Evolutionary conservation across 2,329 filamentous ascomycete genomes (phyloP).

Genomic region (Malbranchea cinnamomea): DNA sequence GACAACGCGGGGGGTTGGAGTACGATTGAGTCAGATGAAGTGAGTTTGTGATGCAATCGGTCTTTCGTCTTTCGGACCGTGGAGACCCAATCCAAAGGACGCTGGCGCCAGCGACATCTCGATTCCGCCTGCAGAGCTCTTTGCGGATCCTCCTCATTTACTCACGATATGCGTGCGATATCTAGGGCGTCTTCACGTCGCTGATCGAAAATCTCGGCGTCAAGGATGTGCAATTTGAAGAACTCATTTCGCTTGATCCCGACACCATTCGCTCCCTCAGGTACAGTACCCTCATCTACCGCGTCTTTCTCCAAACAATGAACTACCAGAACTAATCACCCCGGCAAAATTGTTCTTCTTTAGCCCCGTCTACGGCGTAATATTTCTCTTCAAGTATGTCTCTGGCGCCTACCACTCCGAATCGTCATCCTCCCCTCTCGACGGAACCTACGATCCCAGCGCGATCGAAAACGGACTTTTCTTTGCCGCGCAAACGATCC

Average conservation of each 20-base stretch:
- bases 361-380: slow-evolving; percentile 79
- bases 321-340: no score
- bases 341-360: no score
- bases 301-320: no score
- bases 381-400: slow-evolving; percentile 90
- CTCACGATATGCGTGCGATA: not conserved
- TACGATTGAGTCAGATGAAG: slow-evolving; percentile 94
- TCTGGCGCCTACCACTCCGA: slow-evolving; percentile 46
- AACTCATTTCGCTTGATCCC: slow-evolving; percentile 77
- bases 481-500: slow-evolving; percentile 94
- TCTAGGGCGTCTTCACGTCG: slow-evolving; percentile 86
- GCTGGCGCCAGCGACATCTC: not conserved
- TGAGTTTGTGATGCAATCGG: slow-evolving; percentile 32
- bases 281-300: no score
- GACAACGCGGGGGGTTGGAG: slow-evolving; percentile 64
- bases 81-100: no score
- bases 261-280: slow-evolving; percentile 35
- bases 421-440: slow-evolving; percentile 53
- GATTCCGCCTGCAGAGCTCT: not conserved
- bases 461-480: slow-evolving; percentile 61
- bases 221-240: slow-evolving; percentile 89
- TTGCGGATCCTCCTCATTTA: not conserved
- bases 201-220: slow-evolving; percentile 86
- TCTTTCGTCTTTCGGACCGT: not conserved
- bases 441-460: slow-evolving; percentile 65